phyloP scores from a whole-genome alignment of 257 asterid species.

The Fraxinus excelsior region DNA sequence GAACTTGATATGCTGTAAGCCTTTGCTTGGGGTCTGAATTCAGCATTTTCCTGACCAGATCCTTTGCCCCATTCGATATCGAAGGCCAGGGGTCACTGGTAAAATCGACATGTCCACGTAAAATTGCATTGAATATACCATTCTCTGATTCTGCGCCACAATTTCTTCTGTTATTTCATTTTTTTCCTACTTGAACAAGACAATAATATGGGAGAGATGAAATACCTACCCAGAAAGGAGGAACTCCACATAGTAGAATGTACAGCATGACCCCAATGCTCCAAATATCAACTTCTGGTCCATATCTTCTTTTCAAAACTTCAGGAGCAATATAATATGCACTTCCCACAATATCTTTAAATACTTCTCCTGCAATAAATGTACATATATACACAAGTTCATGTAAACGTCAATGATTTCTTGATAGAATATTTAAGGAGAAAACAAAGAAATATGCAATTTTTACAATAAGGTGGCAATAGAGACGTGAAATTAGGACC shows the following conservation, averaged over 20 bases:
- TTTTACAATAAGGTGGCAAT: too few species aligned
- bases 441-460: too few species aligned
- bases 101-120: slow-evolving; percentile 81
- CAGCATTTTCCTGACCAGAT: slow-evolving; percentile 82
- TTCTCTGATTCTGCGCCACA: slow-evolving; percentile 69
- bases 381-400: background rate
- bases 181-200: background rate
- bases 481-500: too few species aligned
- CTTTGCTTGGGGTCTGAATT: slow-evolving; percentile 78
- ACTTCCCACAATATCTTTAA: slow-evolving; percentile 95
- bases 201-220: background rate
- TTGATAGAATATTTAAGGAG: too few species aligned
- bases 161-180: background rate
- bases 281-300: slow-evolving; percentile 98
- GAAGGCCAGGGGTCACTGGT: slow-evolving; percentile 94
- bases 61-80: slow-evolving; percentile 88
- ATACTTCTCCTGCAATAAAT: slow-evolving; percentile 60
- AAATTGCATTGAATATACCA: slow-evolving; percentile 87
- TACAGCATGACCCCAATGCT: slow-evolving; percentile 93
- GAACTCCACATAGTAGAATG: slow-evolving; percentile 87
- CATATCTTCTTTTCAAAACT: slow-evolving; percentile 84
- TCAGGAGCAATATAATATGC: slow-evolving; percentile 98
- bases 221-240: slow-evolving; percentile 92
- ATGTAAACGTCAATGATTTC: too few species aligned
- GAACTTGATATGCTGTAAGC: slow-evolving; percentile 79